A percentile compares a stretch with the other conserved stretches of the same genome.
Conservation (phyloP, 208 protist genomes). For the Acanthamoeba divionensis region DNA sequence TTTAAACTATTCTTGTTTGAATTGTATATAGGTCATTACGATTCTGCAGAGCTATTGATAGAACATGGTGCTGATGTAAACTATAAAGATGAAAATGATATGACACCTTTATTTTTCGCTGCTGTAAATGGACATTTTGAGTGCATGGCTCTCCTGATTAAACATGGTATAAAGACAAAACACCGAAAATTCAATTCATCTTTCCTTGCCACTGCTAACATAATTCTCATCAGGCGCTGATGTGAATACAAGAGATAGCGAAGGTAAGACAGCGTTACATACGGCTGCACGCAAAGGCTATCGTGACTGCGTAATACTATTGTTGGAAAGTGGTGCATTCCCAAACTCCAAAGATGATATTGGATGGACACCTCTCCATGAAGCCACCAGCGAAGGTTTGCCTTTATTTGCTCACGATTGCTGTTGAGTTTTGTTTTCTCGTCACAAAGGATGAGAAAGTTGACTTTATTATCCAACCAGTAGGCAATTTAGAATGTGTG, state of each 20-base stretch:
- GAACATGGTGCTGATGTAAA: conserved; percentile 15
- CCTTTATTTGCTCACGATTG: background rate
- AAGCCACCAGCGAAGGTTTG: conserved; percentile 5
- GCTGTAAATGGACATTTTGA: background rate
- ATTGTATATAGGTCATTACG: background rate
- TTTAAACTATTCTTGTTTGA: too few relatives aligned
- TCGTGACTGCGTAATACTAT: background rate
- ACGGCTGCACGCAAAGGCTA: conserved; percentile 36
- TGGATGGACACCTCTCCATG: background rate
- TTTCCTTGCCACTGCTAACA: background rate
- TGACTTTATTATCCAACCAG: background rate
- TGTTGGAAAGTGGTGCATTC: background rate
- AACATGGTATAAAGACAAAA: background rate
- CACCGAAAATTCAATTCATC: background rate
- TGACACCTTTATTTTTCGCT: conserved; percentile 39
- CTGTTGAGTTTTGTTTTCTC: too few relatives aligned
- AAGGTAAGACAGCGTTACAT: conserved; percentile 25
- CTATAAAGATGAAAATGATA: conserved; percentile 33
- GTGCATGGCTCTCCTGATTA: conserved; percentile 18
- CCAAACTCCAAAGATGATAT: background rate
- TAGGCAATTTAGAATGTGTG: background rate
- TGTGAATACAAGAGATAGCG: conserved; percentile 5
- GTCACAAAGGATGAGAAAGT: too few relatives aligned
- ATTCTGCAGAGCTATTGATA: background rate
- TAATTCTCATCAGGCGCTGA: background rate